Conservation (phyloP, 2,329 filamentous ascomycete species). For the Colletotrichum limetticola region DNA sequence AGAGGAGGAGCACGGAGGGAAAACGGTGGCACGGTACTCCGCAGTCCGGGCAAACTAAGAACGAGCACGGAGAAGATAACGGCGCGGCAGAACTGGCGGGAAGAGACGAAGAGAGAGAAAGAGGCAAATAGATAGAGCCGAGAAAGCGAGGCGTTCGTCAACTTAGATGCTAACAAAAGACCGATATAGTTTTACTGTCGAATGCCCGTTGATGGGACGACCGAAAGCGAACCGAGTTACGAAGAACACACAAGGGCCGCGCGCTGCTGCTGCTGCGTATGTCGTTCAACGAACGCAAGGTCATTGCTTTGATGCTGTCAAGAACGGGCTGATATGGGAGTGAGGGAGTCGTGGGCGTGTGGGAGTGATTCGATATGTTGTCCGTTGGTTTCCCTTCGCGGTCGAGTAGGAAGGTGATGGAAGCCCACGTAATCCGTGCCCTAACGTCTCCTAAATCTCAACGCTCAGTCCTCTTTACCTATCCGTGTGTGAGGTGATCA, state of each 20-base stretch:
- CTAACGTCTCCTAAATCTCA: neutral
- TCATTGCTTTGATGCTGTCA: conserved; percentile 20
- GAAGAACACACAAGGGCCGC: neutral
- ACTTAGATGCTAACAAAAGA: neutral
- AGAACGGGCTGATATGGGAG: neutral
- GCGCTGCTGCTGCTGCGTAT: neutral
- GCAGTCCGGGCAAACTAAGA: too few relatives aligned
- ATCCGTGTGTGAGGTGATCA: neutral
- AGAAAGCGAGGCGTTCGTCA: too few relatives aligned
- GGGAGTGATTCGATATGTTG: too few relatives aligned
- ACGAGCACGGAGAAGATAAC: too few relatives aligned
- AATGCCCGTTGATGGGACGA: conserved; percentile 34
- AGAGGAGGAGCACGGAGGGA: neutral
- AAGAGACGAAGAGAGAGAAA: too few relatives aligned
- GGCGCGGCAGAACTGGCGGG: too few relatives aligned
- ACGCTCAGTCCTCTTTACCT: neutral
- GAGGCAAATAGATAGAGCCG: too few relatives aligned
- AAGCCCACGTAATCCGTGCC: neutral
- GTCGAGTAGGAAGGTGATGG: neutral
- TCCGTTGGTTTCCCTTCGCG: neutral
- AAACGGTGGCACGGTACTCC: too few relatives aligned
- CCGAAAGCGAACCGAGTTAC: conserved; percentile 18
- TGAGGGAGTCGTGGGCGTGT: neutral
- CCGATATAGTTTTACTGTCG: neutral
- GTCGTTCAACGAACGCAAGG: neutral